phyloP scores from a whole-genome alignment of 2,329 filamentous ascomycete genomes.

The Aspergillus quadricinctus region DNA sequence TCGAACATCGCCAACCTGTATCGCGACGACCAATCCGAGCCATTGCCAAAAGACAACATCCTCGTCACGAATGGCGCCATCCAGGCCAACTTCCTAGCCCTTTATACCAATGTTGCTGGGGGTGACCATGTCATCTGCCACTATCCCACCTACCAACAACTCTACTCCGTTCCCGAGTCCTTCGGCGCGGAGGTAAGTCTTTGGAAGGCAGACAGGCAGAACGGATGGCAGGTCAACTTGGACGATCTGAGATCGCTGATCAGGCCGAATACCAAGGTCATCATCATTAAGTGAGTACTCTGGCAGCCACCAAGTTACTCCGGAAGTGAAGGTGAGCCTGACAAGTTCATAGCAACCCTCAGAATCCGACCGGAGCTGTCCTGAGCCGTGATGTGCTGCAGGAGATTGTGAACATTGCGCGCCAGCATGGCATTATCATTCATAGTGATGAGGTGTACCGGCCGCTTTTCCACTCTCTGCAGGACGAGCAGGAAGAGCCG shows the following conservation, averaged over 20 bases:
- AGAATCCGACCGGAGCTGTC: slow-evolving; percentile 74
- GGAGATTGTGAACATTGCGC: slow-evolving; percentile 59
- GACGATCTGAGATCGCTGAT: slow-evolving; percentile 63
- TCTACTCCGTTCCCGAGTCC: slow-evolving; percentile 70
- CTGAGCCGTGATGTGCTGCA: slow-evolving; percentile 58
- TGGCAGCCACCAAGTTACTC: not conserved
- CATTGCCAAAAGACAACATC: slow-evolving; percentile 58
- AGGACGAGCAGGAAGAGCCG: slow-evolving; percentile 47
- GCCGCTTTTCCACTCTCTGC: slow-evolving; percentile 66
- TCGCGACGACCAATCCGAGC: slow-evolving; percentile 48
- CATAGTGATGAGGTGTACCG: slow-evolving; percentile 78
- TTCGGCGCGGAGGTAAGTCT: slow-evolving; percentile 72
- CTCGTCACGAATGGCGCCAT: slow-evolving; percentile 78
- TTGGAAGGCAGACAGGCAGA: slow-evolving; percentile 64
- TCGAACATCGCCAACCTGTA: slow-evolving; percentile 29
- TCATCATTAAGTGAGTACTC: slow-evolving; percentile 53
- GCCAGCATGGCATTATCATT: slow-evolving; percentile 58
- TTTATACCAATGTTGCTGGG: slow-evolving; percentile 67
- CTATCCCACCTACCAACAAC: slow-evolving; percentile 81
- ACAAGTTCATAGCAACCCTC: slow-evolving; percentile 54
- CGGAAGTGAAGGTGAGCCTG: not conserved
- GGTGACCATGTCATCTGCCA: slow-evolving; percentile 84
- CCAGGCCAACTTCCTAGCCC: slow-evolving; percentile 73
- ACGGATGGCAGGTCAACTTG: slow-evolving; percentile 64
- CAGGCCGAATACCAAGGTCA: slow-evolving; percentile 48